These are phyloP conservation scores for Pseudocercospora vitis DNA, from an alignment of 2,329 filamentous ascomycete species.

Conservation along the genomic window DNA sequence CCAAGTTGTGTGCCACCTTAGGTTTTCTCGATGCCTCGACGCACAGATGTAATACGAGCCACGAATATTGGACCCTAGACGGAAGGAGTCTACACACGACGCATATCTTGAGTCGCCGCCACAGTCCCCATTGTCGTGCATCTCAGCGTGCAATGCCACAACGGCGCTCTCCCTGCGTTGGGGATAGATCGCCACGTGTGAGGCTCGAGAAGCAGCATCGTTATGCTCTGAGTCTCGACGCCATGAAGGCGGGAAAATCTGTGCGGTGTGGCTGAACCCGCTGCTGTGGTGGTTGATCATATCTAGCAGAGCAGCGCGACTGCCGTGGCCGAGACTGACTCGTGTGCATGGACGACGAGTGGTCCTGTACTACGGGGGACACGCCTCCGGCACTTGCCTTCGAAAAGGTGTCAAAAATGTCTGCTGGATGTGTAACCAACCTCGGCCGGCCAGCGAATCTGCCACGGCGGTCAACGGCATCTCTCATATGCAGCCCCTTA, in stretches of 20 bases:
- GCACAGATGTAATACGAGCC: background rate
- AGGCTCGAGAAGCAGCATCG: background rate
- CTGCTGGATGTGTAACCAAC: too few relatives aligned
- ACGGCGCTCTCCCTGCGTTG: background rate
- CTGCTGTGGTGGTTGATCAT: too few relatives aligned
- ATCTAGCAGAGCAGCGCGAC: too few relatives aligned
- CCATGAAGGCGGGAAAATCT: background rate
- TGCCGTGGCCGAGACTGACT: background rate
- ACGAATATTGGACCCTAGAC: background rate
- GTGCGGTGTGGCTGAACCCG: background rate
- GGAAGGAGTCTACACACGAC: background rate
- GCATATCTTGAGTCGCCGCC: background rate
- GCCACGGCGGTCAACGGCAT: background rate
- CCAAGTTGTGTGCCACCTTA: background rate
- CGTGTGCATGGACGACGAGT: background rate
- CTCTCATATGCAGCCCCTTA: constrained; percentile 3
- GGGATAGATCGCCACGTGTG: constrained; percentile 2
- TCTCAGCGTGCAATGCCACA: background rate
- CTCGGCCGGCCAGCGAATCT: too few relatives aligned
- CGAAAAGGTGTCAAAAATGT: background rate
- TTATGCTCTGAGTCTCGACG: background rate
- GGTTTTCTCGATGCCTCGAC: background rate
- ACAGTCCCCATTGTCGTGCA: background rate
- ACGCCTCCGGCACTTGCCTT: background rate
- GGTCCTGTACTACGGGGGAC: background rate